Conservation (phyloP, 2,329 filamentous ascomycete genomes). For the Trichophaea hybrida region DNA sequence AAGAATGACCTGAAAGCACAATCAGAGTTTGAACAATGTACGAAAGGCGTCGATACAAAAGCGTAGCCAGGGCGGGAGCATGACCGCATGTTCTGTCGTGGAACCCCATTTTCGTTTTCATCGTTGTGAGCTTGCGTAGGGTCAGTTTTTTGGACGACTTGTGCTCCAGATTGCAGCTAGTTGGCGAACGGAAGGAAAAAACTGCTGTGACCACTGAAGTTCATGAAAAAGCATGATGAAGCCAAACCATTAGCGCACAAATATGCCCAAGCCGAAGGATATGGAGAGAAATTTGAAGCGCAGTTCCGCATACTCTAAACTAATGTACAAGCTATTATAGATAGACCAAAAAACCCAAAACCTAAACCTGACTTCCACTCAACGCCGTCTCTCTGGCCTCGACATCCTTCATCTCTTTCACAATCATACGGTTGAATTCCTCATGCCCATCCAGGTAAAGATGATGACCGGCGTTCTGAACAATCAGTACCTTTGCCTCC, state of each 20-base stretch:
- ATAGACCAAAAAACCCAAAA: neutral
- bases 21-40: too few species aligned
- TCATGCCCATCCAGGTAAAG: constrained; percentile 56
- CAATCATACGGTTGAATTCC: constrained; percentile 52
- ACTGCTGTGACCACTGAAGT: too few species aligned
- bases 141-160: neutral
- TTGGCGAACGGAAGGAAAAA: too few species aligned
- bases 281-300: neutral
- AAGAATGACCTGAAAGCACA: too few species aligned
- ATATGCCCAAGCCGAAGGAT: neutral
- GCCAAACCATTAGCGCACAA: neutral
- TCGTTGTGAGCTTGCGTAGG: neutral
- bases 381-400: constrained; percentile 22
- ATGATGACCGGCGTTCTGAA: constrained; percentile 58
- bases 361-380: neutral
- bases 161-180: neutral
- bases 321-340: neutral
- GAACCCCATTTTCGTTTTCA: too few species aligned
- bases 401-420: constrained; percentile 53
- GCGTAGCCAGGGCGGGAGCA: too few species aligned
- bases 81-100: too few species aligned
- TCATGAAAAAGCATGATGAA: too few species aligned
- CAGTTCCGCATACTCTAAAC: neutral
- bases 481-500: constrained; percentile 64
- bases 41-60: too few species aligned